These are phyloP conservation scores for Liriodendron chinense DNA, from an alignment of 164 flowering plant species.

Conservation along the genomic window DNA sequence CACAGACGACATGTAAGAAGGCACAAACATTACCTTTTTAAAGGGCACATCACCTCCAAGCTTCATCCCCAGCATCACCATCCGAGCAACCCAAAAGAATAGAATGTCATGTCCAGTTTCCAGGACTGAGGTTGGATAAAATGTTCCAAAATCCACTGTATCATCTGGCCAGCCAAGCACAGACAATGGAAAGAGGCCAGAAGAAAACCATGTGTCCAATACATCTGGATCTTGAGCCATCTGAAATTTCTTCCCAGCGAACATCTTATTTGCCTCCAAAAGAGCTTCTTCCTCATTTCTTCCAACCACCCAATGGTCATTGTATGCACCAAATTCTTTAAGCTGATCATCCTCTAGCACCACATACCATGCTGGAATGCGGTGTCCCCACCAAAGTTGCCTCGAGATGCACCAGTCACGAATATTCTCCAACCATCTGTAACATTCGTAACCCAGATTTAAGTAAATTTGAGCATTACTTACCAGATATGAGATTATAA, in stretches of 20 bases:
- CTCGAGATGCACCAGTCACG: constrained; percentile 99
- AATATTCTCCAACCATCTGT: constrained; percentile 93
- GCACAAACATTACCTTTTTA: constrained; percentile 48
- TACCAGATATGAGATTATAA: background rate
- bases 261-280: constrained; percentile 47
- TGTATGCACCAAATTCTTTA: constrained; percentile 72
- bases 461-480: background rate
- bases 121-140: constrained; percentile 91
- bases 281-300: constrained; percentile 72
- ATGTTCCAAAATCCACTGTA: constrained; percentile 71
- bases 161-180: constrained; percentile 97
- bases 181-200: constrained; percentile 91
- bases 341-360: constrained; percentile 68
- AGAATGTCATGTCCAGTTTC: constrained; percentile 99
- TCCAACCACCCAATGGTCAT: constrained; percentile 91
- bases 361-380: constrained; percentile 95
- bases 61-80: constrained; percentile 91
- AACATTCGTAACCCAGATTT: constrained; percentile 5
- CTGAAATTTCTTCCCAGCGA: constrained; percentile 64
- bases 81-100: constrained; percentile 96
- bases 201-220: constrained; percentile 91
- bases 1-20: background rate
- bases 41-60: constrained; percentile 97
- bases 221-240: constrained; percentile 93
- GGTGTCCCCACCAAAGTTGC: constrained; percentile 99